Percentiles rank a stretch among this genome's conserved stretches.
Conservation (phyloP, 176 grass and related monocot species). For the Tillandsia leiboldiana region DNA sequence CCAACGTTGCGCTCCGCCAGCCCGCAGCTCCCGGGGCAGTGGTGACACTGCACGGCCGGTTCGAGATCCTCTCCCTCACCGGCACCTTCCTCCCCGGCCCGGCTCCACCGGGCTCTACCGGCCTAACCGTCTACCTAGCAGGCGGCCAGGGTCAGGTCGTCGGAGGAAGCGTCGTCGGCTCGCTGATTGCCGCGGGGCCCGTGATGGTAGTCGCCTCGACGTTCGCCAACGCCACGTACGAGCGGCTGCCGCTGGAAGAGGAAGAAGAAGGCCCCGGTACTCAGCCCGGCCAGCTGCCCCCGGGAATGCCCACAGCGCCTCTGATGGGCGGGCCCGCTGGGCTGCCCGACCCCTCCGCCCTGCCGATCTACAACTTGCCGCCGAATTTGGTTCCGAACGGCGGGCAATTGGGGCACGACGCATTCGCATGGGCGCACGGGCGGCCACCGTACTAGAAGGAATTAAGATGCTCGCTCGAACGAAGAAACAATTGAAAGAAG, state of each 20-base stretch:
- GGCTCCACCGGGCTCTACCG: slow-evolving; percentile 73
- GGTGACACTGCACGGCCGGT: slow-evolving; percentile 71
- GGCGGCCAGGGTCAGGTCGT: slow-evolving; percentile 90
- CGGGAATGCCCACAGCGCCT: slow-evolving; percentile 3
- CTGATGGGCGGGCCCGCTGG: slow-evolving; percentile 39
- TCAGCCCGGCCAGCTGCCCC: background rate
- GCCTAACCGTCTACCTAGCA: slow-evolving; percentile 79
- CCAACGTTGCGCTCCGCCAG: slow-evolving; percentile 81
- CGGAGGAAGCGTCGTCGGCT: slow-evolving; percentile 71
- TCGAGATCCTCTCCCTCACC: slow-evolving; percentile 90
- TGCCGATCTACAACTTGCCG: slow-evolving; percentile 55
- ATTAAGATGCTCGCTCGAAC: background rate
- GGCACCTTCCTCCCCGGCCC: slow-evolving; percentile 88
- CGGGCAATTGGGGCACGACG: slow-evolving; percentile 38
- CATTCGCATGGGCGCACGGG: slow-evolving; percentile 48
- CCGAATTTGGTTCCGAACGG: slow-evolving; percentile 27
- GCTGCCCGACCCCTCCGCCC: slow-evolving; percentile 42
- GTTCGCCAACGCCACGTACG: slow-evolving; percentile 91
- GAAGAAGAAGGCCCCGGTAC: slow-evolving; percentile 40
- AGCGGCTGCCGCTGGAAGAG: slow-evolving; percentile 71
- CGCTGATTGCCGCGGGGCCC: slow-evolving; percentile 61
- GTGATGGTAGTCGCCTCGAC: slow-evolving; percentile 97
- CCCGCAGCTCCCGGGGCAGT: slow-evolving; percentile 62
- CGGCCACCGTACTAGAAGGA: slow-evolving; percentile 49
- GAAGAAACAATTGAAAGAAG: background rate